These are phyloP conservation scores for Melampsora americana DNA, from an alignment of 1,284 basidiomycete genomes.

Conservation along the genomic window DNA sequence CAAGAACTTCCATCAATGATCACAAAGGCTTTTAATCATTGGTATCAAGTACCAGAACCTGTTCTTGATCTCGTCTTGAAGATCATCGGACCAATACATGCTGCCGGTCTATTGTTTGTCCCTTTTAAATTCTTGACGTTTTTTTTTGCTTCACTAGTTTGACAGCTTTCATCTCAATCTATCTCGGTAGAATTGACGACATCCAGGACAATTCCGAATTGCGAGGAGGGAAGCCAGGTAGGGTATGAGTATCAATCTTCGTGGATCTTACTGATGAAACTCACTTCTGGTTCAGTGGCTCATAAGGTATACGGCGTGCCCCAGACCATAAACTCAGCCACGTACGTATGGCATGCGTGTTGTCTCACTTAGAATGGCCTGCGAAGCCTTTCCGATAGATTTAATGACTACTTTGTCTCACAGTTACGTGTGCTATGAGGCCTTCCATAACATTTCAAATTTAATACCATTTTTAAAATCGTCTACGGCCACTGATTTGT, in stretches of 20 bases:
- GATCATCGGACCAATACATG: slow-evolving; percentile 90
- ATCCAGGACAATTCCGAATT: slow-evolving; percentile 94
- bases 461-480: not conserved
- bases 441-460: slow-evolving; percentile 26
- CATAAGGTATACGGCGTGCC: slow-evolving; percentile 95
- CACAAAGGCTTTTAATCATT: slow-evolving; percentile 96
- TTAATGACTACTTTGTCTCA: slow-evolving; percentile 61
- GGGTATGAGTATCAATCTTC: slow-evolving; percentile 6
- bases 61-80: slow-evolving; percentile 71
- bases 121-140: not conserved
- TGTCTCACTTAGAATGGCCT: slow-evolving; percentile 64
- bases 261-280: slow-evolving; percentile 19
- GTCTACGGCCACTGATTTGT: slow-evolving; percentile 10
- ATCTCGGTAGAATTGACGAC: slow-evolving; percentile 74
- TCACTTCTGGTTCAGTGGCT: slow-evolving; percentile 61
- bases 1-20: slow-evolving; percentile 87
- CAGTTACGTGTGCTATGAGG: slow-evolving; percentile 38
- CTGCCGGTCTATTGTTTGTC: slow-evolving; percentile 76
- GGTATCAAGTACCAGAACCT: slow-evolving; percentile 63
- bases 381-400: slow-evolving; percentile 56
- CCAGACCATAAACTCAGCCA: slow-evolving; percentile 95
- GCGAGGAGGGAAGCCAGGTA: slow-evolving; percentile 77
- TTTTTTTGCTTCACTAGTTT: not conserved
- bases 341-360: slow-evolving; percentile 60
- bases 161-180: not conserved